Base-by-base conservation (phyloP, 2,329 filamentous ascomycete genomes). In the Endocalyx cinctus region DNA sequence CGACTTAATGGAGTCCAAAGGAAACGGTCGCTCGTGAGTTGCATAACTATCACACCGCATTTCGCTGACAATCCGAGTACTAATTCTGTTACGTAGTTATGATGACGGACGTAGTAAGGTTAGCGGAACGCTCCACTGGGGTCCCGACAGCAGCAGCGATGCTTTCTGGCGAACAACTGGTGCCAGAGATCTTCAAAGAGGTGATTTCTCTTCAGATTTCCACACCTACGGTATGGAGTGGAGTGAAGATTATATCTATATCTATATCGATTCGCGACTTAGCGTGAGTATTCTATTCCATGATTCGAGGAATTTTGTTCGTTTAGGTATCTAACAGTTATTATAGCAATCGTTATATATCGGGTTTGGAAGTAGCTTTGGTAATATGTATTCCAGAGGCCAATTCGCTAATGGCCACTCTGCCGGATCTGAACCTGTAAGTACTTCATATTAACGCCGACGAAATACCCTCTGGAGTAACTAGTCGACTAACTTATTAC, bases 151-250 rank as follows among this genome's bases (percentile, higher is more conserved):
- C 13, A 34, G 29, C 10, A 50, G 38, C 4, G 54, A 64, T 34
- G 39, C 44, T n/a, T 63, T 56, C 46, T 60, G 53, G 52, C 43
- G 45, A 19, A 64, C 58, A 5, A 59, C 52, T 5, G 42, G 47
- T 15, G 52, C 51, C 16, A 56, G 57, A 23, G 48, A 47, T 25
- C 41, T 62, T 22, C 52, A 57, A 16, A 55, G 60, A 31, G 52
- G 52, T n/a, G n/a, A n/a, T n/a, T 69, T 62, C 40, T 54, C 62
- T 5, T 47, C 61, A 10, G 45, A 41, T 3, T 74, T 66, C 45
- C 67, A 74, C 50, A 75, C 66, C 2, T 77, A 63, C 39, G 72
- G 70, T 5, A 42, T 75, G 12, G 68, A 74, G 43, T 76, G 72
- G 72, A 63, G 58, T 2, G 57, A 66, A 31, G 60, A 67, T 26